Percentiles rank a stretch among this genome's conserved stretches.
phyloP scores from a whole-genome alignment of 805 yeast genomes.

The Vanderwaltozyma verrucispora region DNA sequence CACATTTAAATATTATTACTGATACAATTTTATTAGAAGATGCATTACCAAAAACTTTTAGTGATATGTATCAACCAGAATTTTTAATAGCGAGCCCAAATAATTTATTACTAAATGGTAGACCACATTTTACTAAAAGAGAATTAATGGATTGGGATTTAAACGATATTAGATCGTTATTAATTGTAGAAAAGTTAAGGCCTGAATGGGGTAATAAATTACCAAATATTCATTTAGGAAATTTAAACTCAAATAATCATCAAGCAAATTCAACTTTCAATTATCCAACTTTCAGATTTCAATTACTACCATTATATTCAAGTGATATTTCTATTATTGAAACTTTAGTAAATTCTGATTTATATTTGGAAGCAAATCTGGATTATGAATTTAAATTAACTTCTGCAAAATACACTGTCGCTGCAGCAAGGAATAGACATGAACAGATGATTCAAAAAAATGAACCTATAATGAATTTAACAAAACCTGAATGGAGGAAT shows the following conservation, averaged over 20 bases:
- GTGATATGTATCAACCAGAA: slow-evolving; percentile 51
- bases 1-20: too few relatives aligned
- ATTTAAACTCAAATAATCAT: too few relatives aligned
- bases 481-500: slow-evolving; percentile 60
- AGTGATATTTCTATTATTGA: slow-evolving; percentile 39
- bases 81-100: slow-evolving; percentile 34
- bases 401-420: slow-evolving; percentile 53
- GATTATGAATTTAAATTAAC: slow-evolving; percentile 43
- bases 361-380: slow-evolving; percentile 55
- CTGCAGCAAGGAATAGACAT: slow-evolving; percentile 45
- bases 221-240: slow-evolving; percentile 31
- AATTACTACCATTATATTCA: slow-evolving; percentile 42
- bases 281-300: slow-evolving; percentile 35
- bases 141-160: slow-evolving; percentile 60
- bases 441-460: slow-evolving; percentile 21
- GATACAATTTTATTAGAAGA: slow-evolving; percentile 32
- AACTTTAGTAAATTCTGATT: slow-evolving; percentile 44
- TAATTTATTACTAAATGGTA: slow-evolving; percentile 38
- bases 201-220: slow-evolving; percentile 48
- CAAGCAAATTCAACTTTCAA: slow-evolving; percentile 7
- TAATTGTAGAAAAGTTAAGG: slow-evolving; percentile 40
- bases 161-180: slow-evolving; percentile 56
- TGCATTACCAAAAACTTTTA: slow-evolving; percentile 42
- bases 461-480: slow-evolving; percentile 26
- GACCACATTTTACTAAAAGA: slow-evolving; percentile 55